phyloP scores from a whole-genome alignment of 192 early-diverging fungal genomes.

The Allomyces arbusculus region DNA sequence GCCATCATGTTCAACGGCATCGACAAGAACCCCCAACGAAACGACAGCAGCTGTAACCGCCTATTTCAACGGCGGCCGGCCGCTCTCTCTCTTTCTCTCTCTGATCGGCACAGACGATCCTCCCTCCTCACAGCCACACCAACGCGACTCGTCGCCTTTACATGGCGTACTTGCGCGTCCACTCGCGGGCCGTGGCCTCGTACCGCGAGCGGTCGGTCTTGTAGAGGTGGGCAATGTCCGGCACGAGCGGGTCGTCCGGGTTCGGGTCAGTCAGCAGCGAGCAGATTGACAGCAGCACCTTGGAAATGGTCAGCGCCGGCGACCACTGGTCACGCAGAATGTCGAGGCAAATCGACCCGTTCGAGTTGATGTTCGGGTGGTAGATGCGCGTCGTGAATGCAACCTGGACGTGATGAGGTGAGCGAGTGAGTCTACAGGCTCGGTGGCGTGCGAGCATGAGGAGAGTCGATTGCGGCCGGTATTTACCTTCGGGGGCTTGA shows the following conservation, averaged over 20 bases:
- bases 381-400: conserved; percentile 93
- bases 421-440: neutral
- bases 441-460: neutral
- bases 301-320: conserved; percentile 93
- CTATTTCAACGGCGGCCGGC: no score
- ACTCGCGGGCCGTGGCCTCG: conserved; percentile 75
- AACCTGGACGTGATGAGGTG: conserved; percentile 24
- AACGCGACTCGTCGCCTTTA: neutral
- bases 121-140: no score
- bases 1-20: no score
- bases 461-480: neutral
- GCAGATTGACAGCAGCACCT: conserved; percentile 95
- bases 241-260: conserved; percentile 92
- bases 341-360: conserved; percentile 94
- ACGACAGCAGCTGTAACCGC: no score
- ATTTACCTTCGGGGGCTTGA: conserved; percentile 88
- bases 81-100: no score
- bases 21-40: no score
- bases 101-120: no score
- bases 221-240: conserved; percentile 94
- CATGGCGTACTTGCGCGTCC: conserved; percentile 77
- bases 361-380: conserved; percentile 97
- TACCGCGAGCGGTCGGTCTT: conserved; percentile 82
- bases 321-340: conserved; percentile 98
- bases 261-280: conserved; percentile 97